These are phyloP conservation scores for Heterobasidion annosum DNA, from an alignment of 1,284 basidiomycete species.

Conservation along the genomic window DNA sequence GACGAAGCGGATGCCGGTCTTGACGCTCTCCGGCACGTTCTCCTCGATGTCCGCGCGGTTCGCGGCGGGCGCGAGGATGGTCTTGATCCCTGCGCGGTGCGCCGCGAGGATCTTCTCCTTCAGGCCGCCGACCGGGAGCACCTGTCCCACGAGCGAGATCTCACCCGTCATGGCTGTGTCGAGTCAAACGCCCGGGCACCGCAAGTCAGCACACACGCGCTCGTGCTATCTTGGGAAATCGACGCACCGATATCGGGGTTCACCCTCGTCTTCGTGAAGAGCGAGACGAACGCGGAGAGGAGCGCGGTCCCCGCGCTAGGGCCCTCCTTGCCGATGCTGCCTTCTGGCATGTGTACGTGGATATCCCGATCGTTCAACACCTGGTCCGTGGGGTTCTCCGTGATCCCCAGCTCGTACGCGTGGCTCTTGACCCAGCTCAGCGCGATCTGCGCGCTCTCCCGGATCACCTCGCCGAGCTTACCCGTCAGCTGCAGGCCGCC, in stretches of 20 bases:
- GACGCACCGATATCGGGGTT: slow-evolving; percentile 78
- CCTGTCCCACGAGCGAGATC: slow-evolving; percentile 87
- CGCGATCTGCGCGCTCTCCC: slow-evolving; percentile 92
- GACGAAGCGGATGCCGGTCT: slow-evolving; percentile 87
- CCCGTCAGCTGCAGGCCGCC: slow-evolving; percentile 88
- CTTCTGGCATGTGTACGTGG: slow-evolving; percentile 95
- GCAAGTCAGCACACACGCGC: neutral
- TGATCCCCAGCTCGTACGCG: slow-evolving; percentile 84
- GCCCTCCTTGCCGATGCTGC: slow-evolving; percentile 96
- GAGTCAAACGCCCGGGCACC: slow-evolving; percentile 1
- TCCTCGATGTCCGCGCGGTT: slow-evolving; percentile 91
- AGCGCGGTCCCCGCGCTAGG: slow-evolving; percentile 95
- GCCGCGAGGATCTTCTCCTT: slow-evolving; percentile 96
- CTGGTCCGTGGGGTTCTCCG: slow-evolving; percentile 58
- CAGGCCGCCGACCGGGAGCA: slow-evolving; percentile 86
- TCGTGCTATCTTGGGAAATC: neutral
- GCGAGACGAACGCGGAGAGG: slow-evolving; percentile 81
- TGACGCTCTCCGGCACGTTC: slow-evolving; percentile 91
- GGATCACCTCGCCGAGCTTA: slow-evolving; percentile 96
- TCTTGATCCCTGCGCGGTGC: slow-evolving; percentile 89
- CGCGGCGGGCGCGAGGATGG: slow-evolving; percentile 79
- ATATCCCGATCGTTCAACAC: slow-evolving; percentile 82
- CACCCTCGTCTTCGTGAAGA: slow-evolving; percentile 80
- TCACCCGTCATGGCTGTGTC: slow-evolving; percentile 87
- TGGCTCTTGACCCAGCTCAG: slow-evolving; percentile 91